Base-by-base conservation (phyloP, 192 early-diverging fungal genomes). In the Coemansia sp. region DNA sequence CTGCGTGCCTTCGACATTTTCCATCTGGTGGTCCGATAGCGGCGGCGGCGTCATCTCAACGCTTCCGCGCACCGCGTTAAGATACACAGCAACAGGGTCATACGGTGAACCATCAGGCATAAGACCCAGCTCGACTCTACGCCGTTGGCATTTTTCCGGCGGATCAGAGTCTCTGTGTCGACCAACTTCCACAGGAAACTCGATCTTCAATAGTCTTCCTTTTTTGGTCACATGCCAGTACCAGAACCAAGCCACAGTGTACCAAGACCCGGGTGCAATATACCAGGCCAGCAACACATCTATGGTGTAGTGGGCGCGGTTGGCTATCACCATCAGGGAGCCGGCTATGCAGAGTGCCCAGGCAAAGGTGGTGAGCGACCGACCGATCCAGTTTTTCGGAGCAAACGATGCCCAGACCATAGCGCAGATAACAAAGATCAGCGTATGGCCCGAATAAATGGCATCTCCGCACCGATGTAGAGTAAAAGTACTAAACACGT, bases 401-500 rank as follows among this genome's bases (percentile, higher is more conserved):
- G 84, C 78, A 69, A 86, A 86, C 40, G 85, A 83, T 22, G 85
- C 71, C 87, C 87, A 88, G 49, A 80, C 75, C 66, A 89, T 66
- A 0, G 86, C 85, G 29, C 81, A 86, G 45, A 87, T 76, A 0
- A 87, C 83, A 66, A 88, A 85, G 17, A 89, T 85, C 32, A 86
- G 63, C 8, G 88, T 87, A 68, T 89, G 88, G 28, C 88, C 88
- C 22, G 84, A 85, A 61, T 85, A 89, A 48, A 88, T 89, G 22
- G 82, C 83, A 49, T 89, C 88, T 30, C 88, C 88, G 65, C 88
- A 89, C 7, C 87, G 72, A 30, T 88, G 87, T 38, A 86, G 33
- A 16, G 71, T 61, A 56, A 89, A 88, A 3, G 84, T 73, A 1
- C 85, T 84, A 51, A 88, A 87, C 62, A 87, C 80, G 38, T 86